Percentiles rank a stretch among this genome's conserved stretches.
phyloP scores from a whole-genome alignment of 805 yeast genomes.

The Kockiozyma suomiensis region DNA sequence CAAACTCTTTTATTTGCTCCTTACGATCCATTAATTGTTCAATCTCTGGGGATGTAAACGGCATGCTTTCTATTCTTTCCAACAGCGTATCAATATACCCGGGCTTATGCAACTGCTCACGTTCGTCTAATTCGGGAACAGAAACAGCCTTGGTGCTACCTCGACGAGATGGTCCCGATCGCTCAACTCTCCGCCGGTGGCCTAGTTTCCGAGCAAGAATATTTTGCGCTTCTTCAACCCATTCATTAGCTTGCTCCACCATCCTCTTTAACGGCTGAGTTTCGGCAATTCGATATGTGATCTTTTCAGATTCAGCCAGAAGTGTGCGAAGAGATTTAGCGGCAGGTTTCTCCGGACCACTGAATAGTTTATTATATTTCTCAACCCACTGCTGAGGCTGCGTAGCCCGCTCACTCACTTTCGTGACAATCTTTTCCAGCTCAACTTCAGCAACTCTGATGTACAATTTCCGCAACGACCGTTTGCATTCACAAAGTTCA shows the following conservation, averaged over 20 bases:
- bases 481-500: constrained; percentile 27
- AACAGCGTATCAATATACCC: constrained; percentile 48
- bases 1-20: constrained; percentile 56
- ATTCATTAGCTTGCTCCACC: constrained; percentile 51
- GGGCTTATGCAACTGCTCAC: constrained; percentile 34
- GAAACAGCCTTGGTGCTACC: constrained; percentile 1
- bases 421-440: constrained; percentile 46
- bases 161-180: constrained; percentile 31
- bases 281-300: constrained; percentile 47
- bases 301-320: constrained; percentile 59
- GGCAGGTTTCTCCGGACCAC: constrained; percentile 47
- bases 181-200: constrained; percentile 17
- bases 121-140: constrained; percentile 3
- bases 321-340: constrained; percentile 51
- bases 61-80: constrained; percentile 52
- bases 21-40: constrained; percentile 59
- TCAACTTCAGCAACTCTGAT: constrained; percentile 54
- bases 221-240: constrained; percentile 59
- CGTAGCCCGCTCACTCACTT: constrained; percentile 48
- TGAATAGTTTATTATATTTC: constrained; percentile 49
- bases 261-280: constrained; percentile 47
- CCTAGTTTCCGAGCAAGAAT: constrained; percentile 54
- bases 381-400: constrained; percentile 57
- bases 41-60: constrained; percentile 60
- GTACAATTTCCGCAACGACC: constrained; percentile 11